Evolutionary conservation across 2,329 filamentous ascomycete genomes (phyloP).

Genomic region (Atkinsonella hypoxylon): DNA sequence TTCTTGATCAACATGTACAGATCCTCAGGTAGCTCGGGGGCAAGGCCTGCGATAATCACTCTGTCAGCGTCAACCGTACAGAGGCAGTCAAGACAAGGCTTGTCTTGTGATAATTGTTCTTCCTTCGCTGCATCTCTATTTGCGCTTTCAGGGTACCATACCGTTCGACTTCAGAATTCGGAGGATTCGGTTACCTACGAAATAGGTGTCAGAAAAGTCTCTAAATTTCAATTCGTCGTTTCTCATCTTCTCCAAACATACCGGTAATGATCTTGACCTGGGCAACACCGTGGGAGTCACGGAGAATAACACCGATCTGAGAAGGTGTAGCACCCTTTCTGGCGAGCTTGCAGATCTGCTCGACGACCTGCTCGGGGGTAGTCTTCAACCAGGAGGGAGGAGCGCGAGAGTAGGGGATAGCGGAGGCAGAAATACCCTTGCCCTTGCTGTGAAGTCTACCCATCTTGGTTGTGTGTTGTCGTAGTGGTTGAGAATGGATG

Average conservation of each 20-base stretch:
- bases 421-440: constrained; percentile 96
- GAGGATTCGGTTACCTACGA: constrained; percentile 96
- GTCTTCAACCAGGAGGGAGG: constrained; percentile 96
- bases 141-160: constrained; percentile 45
- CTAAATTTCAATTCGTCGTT: neutral
- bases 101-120: constrained; percentile 13
- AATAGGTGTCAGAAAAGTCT: constrained; percentile 24
- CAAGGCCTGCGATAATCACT: constrained; percentile 90
- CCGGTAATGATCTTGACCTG: constrained; percentile 97
- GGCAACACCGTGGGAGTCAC: constrained; percentile 95
- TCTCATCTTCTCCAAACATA: constrained; percentile 36
- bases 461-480: constrained; percentile 51
- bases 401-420: constrained; percentile 92
- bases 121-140: constrained; percentile 16
- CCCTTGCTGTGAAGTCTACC: constrained; percentile 98
- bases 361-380: constrained; percentile 94
- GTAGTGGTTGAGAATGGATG: constrained; percentile 23
- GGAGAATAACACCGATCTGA: constrained; percentile 96
- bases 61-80: constrained; percentile 88
- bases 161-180: constrained; percentile 95
- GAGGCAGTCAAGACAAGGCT: constrained; percentile 48
- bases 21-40: constrained; percentile 97
- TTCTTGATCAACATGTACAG: constrained; percentile 99
- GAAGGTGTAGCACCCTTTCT: constrained; percentile 98
- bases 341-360: constrained; percentile 98